These are phyloP conservation scores for Saccharomyces jurei DNA, from an alignment of 805 yeast species.

Conservation along the genomic window DNA sequence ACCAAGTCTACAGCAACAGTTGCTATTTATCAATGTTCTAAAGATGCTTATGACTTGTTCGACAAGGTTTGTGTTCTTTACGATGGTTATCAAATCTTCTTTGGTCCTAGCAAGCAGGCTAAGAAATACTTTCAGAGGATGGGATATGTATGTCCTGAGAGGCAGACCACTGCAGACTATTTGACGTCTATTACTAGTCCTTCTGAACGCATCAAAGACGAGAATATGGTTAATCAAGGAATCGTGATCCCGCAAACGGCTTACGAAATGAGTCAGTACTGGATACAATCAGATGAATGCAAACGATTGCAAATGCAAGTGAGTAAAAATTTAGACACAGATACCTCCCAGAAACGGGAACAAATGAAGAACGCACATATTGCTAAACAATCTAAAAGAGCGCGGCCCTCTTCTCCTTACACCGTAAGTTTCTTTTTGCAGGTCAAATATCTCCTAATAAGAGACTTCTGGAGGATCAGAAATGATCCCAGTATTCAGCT, in stretches of 20 bases:
- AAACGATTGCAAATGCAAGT: constrained; percentile 33
- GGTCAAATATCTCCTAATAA: constrained; percentile 33
- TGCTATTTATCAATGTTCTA: constrained; percentile 51
- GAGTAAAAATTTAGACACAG: constrained; percentile 25
- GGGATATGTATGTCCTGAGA: constrained; percentile 47
- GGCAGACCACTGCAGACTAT: constrained; percentile 52
- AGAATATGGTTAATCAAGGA: constrained; percentile 35
- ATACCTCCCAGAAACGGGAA: constrained; percentile 4
- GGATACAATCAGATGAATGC: constrained; percentile 40
- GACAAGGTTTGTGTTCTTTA: constrained; percentile 45
- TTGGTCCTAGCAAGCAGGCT: constrained; percentile 39
- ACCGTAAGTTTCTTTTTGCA: constrained; percentile 42
- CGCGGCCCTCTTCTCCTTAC: constrained; percentile 38
- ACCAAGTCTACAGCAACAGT: constrained; percentile 44
- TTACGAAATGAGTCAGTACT: constrained; percentile 39
- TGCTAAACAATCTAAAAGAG: constrained; percentile 39
- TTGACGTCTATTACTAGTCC: constrained; percentile 48
- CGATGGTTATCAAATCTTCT: constrained; percentile 48
- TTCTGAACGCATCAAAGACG: constrained; percentile 39
- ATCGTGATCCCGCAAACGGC: constrained; percentile 43
- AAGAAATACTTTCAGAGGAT: constrained; percentile 39
- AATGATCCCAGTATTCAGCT: constrained; percentile 39
- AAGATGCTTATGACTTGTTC: constrained; percentile 46
- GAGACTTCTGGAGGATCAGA: constrained; percentile 38
- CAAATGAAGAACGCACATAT: constrained; percentile 29